phyloP scores from a whole-genome alignment of 2,329 filamentous ascomycete species.

The Eutypella sp. region DNA sequence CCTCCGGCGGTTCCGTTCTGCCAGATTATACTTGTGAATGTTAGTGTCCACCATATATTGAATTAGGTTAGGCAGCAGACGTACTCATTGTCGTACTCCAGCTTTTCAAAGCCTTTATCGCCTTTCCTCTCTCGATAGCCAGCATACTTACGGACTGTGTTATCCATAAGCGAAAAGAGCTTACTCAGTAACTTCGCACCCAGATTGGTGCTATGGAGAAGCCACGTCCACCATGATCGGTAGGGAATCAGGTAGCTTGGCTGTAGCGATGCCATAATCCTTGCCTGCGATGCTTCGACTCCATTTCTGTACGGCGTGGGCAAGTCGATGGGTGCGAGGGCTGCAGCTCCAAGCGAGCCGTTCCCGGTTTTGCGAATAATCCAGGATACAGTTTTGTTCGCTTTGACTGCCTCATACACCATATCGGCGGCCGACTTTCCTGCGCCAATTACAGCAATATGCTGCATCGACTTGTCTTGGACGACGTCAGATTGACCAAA shows the following conservation, averaged over 20 bases:
- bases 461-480: slow-evolving; percentile 14
- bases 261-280: slow-evolving; percentile 17
- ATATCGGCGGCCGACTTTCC: slow-evolving; percentile 34
- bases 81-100: slow-evolving; percentile 19
- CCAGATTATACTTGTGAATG: slow-evolving; percentile 18
- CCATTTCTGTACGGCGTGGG: slow-evolving; percentile 21
- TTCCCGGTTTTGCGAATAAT: slow-evolving; percentile 24
- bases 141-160: slow-evolving; percentile 16
- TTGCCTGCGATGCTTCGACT: slow-evolving; percentile 17
- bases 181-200: slow-evolving; percentile 14
- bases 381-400: slow-evolving; percentile 29
- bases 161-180: slow-evolving; percentile 15
- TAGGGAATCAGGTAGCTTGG: slow-evolving; percentile 14
- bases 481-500: slow-evolving; percentile 25
- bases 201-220: slow-evolving; percentile 13
- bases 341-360: slow-evolving; percentile 25
- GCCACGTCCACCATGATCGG: slow-evolving; percentile 15
- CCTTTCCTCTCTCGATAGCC: slow-evolving; percentile 16
- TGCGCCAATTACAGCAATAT: slow-evolving; percentile 28
- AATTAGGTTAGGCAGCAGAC: slow-evolving; percentile 3
- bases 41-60: slow-evolving; percentile 3
- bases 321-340: slow-evolving; percentile 20
- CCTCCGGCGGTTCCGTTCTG: slow-evolving; percentile 21
- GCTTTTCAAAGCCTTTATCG: slow-evolving; percentile 18
- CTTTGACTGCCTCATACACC: slow-evolving; percentile 29